A percentile compares a stretch with the other conserved stretches of the same genome.
phyloP scores from a whole-genome alignment of 2,329 filamentous ascomycete genomes.

The Chaetomiaceae sp. region DNA sequence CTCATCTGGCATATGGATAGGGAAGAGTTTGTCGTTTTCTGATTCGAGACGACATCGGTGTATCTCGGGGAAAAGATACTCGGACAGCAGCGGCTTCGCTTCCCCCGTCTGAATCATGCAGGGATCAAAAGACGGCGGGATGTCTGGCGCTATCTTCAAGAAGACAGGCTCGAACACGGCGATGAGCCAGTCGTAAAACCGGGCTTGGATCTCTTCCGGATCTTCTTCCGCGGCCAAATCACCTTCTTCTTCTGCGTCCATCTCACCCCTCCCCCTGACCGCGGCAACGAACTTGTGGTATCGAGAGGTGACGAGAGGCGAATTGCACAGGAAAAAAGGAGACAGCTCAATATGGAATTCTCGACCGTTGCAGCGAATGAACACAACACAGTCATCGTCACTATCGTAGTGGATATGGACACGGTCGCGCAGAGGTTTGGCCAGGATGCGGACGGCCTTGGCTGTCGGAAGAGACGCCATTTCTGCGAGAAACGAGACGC shows the following conservation, averaged over 20 bases:
- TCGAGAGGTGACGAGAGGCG: constrained; percentile 12
- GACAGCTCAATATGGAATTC: constrained; percentile 16
- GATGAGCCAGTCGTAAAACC: constrained; percentile 17
- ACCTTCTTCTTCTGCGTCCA: constrained; percentile 8
- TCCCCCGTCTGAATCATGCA: constrained; percentile 13
- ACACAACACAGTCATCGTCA: constrained; percentile 16
- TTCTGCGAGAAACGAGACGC: constrained; percentile 1
- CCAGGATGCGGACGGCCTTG: constrained; percentile 11
- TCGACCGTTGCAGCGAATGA: constrained; percentile 18
- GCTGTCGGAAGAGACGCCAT: constrained; percentile 2
- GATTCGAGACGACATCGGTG: constrained; percentile 13
- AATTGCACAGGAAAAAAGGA: constrained; percentile 15
- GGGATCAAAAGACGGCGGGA: constrained; percentile 18
- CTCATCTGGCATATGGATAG: constrained; percentile 13
- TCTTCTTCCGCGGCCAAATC: constrained; percentile 8
- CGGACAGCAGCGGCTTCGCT: constrained; percentile 15
- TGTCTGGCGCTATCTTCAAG: constrained; percentile 12
- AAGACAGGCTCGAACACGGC: constrained; percentile 14
- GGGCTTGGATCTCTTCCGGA: constrained; percentile 12
- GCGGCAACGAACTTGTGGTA: constrained; percentile 16
- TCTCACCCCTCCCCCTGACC: constrained; percentile 2
- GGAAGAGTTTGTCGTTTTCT: constrained; percentile 15
- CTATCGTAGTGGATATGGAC: constrained; percentile 6
- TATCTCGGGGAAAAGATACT: constrained; percentile 17
- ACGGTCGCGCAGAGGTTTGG: constrained; percentile 8